Evolutionary conservation across 23 red algal genomes (phyloP).

Genomic region (Agarophyton chilense): DNA sequence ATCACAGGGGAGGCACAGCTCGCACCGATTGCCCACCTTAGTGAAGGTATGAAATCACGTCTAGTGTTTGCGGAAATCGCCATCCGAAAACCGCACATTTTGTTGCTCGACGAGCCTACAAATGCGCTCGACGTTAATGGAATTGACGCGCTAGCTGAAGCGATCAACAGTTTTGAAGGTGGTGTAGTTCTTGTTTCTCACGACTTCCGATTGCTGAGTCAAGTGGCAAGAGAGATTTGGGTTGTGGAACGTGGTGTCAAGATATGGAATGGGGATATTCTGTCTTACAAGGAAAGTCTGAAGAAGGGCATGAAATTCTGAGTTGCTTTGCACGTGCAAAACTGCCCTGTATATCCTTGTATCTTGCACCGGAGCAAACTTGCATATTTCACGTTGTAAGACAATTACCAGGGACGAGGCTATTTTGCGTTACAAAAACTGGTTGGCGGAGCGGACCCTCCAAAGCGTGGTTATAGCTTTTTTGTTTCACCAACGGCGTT

Average conservation of each 20-base stretch:
- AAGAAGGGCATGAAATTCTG: constrained; percentile 83
- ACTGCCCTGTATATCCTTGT: too few relatives aligned
- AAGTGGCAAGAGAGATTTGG: constrained; percentile 94
- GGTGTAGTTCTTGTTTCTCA: constrained; percentile 98
- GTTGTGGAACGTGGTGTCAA: constrained; percentile 76
- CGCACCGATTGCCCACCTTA: constrained; percentile 80
- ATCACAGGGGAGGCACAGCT: constrained; percentile 77
- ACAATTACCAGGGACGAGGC: too few relatives aligned
- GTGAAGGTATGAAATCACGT: constrained; percentile 93
- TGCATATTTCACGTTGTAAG: too few relatives aligned
- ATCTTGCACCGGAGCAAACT: too few relatives aligned
- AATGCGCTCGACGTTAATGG: constrained; percentile 91
- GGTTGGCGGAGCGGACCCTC: too few relatives aligned
- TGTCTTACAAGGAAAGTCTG: constrained; percentile 81
- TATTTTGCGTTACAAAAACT: too few relatives aligned
- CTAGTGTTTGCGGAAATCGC: constrained; percentile 98
- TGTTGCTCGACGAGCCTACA: constrained; percentile 97
- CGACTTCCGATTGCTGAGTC: constrained; percentile 85
- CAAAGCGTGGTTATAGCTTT: too few relatives aligned
- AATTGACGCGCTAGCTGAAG: constrained; percentile 93
- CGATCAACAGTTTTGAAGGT: constrained; percentile 90
- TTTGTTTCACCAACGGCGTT: too few relatives aligned
- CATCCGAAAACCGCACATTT: constrained; percentile 84
- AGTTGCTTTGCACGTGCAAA: neutral
- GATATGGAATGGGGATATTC: constrained; percentile 82